Base-by-base conservation (phyloP, 2,329 filamentous ascomycete genomes). In the Penicillium glabrum region DNA sequence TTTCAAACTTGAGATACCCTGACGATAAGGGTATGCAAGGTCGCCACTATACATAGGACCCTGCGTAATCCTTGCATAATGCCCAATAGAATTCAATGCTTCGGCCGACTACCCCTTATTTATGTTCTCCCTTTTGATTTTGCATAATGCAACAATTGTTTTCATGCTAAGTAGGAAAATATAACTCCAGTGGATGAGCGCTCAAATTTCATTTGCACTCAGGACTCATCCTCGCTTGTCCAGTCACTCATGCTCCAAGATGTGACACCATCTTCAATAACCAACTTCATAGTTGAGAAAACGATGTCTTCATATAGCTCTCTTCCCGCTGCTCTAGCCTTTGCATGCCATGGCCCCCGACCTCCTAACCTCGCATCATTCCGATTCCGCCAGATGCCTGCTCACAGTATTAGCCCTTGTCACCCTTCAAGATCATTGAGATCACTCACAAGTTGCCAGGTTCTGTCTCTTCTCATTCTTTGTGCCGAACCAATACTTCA, bases 401-500 rank as follows among this genome's bases (percentile, higher is more conserved):
- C 71, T 10, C 27, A 10, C 7, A 24, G n/a, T 10, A 10, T 53
- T 31, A 53, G 44, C 19, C 4, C 33, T 21, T 6, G 16, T 16
- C 16, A 29, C 9, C 29, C 1, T 41, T 10, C 19, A 14, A 10
- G 7, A 53, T 46, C 21, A 19, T 37, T 39, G 11, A 41, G 3
- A 35, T 29, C 27, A 76, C 80, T 70, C 69, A 86, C 87, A 92
- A 48, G 92, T 96, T 44, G 93, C 93, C 67, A 97, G 75, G 76
- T 96, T 96, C 68, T 85, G 81, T 60, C 88, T 82, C 51, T 89
- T 80, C 44, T 73, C 77, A 75, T 96, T 86, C 21, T 89, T 87
- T 33, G 78, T 80, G 2, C 91, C 91, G 73, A 96, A 96, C 91
- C 93, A 96, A 75, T 97, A 96, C 84, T 96, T 96, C 69, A 96